A percentile compares a stretch with the other conserved stretches of the same genome.
Evolutionary conservation across 2,329 filamentous ascomycete genomes (phyloP).

Genomic region (Ascochyta viciae-villosae): DNA sequence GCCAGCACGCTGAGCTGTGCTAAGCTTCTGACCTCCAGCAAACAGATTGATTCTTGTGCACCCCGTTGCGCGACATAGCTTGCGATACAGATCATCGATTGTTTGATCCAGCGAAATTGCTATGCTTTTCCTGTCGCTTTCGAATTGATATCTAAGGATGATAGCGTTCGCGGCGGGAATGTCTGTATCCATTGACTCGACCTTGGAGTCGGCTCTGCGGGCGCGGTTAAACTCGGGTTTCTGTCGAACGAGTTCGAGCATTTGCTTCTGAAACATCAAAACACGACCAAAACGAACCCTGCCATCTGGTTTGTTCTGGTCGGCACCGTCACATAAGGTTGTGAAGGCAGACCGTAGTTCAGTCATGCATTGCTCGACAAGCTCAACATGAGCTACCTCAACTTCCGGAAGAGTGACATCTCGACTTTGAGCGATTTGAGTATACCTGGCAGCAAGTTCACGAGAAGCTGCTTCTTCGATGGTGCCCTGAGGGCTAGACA

Average conservation of each 20-base stretch:
- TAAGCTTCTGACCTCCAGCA: slow-evolving; percentile 70
- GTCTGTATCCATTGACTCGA: slow-evolving; percentile 51
- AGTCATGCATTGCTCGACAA: slow-evolving; percentile 78
- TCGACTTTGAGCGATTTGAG: slow-evolving; percentile 55
- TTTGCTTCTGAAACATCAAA: slow-evolving; percentile 43
- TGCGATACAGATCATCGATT: slow-evolving; percentile 70
- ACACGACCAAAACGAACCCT: slow-evolving; percentile 42
- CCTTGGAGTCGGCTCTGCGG: slow-evolving; percentile 44
- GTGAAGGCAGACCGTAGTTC: slow-evolving; percentile 52
- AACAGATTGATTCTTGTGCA: slow-evolving; percentile 80
- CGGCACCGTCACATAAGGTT: slow-evolving; percentile 15
- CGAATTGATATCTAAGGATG: slow-evolving; percentile 74
- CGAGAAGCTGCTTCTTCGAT: slow-evolving; percentile 74
- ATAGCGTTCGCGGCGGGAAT: slow-evolving; percentile 68
- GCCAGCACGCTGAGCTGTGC: slow-evolving; percentile 64
- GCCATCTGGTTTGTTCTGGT: slow-evolving; percentile 19
- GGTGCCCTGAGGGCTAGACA: slow-evolving; percentile 69
- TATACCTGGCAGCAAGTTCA: slow-evolving; percentile 76
- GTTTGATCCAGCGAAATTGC: slow-evolving; percentile 75
- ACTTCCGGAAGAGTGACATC: slow-evolving; percentile 55
- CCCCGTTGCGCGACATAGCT: slow-evolving; percentile 71
- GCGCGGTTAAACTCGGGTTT: slow-evolving; percentile 42
- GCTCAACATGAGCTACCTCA: slow-evolving; percentile 68
- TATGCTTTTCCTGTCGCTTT: slow-evolving; percentile 66
- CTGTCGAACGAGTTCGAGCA: slow-evolving; percentile 42